Evolutionary conservation across 495 filamentous ascomycete genomes (phyloP), one percentile per base, ranked within the genome.

Genomic region (Usnea hakonensis): DNA sequence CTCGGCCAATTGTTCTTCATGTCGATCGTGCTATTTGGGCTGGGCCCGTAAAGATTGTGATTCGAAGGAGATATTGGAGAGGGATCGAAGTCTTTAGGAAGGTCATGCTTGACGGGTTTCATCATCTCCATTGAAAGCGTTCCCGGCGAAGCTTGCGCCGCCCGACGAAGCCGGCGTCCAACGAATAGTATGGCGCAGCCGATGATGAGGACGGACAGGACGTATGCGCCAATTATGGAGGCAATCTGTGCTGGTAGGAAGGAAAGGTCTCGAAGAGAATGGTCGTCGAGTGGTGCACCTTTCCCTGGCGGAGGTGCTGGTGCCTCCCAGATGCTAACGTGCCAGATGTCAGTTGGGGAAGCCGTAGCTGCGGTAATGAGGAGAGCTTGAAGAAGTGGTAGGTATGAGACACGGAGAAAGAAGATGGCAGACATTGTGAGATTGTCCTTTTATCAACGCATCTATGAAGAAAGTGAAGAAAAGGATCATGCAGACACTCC

Each of bases 191-290:
- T 78, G 48, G 86, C 73, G 35, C 77, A 76, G 41, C 88, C 82
- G 60, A 90, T 80, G 64, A 90, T 67, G 65, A 87, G 77, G 72
- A 91, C 80, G 13, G 84, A 86, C 67, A 91, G 69, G 62, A 89
- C 78, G 81, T 94, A 95, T 61, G 87, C 86, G 58, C 84, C 90
- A 40, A 89, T 83, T 61, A 95, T 89, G 65, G 84, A 88, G 50
- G 86, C 87, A 69, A 94, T 85, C 72, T 94, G 84, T 32, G 82
- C 81, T 19, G 87, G 88, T 11, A 94, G 82, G 37, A 83, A 83
- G 21, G 79, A 69, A 53, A 76, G 76, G 67, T 91, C 79, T 60
- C 83, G 76, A 46, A 80, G 62, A 28, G 84, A 85, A 61, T 73
- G 71, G 37, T 67, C 69, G n/a, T 83, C 82, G 10, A 81, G 62